phyloP scores from a whole-genome alignment of 1,284 basidiomycete genomes.

The Naganishia sp. region DNA sequence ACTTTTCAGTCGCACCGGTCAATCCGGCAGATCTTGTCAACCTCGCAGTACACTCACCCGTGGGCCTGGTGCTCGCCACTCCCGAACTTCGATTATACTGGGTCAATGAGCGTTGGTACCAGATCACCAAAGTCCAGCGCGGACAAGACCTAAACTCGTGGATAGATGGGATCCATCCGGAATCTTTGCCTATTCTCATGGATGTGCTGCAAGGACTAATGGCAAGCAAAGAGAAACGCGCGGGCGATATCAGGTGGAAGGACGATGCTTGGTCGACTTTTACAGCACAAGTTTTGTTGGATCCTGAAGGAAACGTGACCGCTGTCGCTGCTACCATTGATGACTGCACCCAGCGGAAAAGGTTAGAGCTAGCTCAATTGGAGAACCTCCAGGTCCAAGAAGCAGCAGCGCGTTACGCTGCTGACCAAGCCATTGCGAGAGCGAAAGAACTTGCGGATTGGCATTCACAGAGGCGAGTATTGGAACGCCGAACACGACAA shows the following conservation, averaged over 20 bases:
- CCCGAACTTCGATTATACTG: constrained; percentile 27
- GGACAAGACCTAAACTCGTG: constrained; percentile 29
- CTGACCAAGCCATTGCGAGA: constrained; percentile 18
- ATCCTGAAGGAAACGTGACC: constrained; percentile 21
- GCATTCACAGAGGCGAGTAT: constrained; percentile 8
- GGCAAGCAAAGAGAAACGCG: constrained; percentile 1
- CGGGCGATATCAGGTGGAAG: constrained; percentile 30
- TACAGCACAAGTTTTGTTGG: constrained; percentile 19
- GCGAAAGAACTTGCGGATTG: constrained; percentile 26
- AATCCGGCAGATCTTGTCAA: constrained; percentile 12
- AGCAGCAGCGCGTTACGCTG: not conserved
- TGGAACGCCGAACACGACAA: constrained; percentile 24
- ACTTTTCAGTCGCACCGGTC: constrained; percentile 4
- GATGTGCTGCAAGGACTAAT: constrained; percentile 19
- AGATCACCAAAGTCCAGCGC: constrained; percentile 13
- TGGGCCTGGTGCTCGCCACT: constrained; percentile 30
- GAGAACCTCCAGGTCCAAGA: constrained; percentile 12
- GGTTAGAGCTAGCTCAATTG: constrained; percentile 22
- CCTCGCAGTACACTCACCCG: constrained; percentile 16
- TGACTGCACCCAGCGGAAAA: constrained; percentile 29
- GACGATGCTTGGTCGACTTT: constrained; percentile 26
- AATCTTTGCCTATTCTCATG: constrained; percentile 14
- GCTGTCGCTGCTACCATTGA: constrained; percentile 18
- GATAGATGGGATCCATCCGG: constrained; percentile 28
- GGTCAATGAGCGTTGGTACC: constrained; percentile 30